Conservation (phyloP, 1,139 yeast genomes). For the Lodderomyces theae region DNA sequence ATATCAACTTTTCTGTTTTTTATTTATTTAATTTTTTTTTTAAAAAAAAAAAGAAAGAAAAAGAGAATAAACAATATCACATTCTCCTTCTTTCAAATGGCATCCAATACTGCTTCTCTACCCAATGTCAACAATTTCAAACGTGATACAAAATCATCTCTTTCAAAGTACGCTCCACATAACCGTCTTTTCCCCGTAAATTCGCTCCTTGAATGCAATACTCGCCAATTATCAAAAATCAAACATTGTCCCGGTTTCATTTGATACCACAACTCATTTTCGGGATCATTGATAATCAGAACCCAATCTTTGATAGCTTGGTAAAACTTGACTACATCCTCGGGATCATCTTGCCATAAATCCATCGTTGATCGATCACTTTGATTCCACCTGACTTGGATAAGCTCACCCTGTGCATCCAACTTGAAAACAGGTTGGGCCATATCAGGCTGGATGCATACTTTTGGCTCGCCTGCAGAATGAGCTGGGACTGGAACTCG, state of each 20-base stretch:
- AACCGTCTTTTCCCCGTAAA: slow-evolving; percentile 69
- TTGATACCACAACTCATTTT: slow-evolving; percentile 56
- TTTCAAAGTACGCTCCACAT: slow-evolving; percentile 73
- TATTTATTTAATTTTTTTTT: not conserved
- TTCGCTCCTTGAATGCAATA: slow-evolving; percentile 68
- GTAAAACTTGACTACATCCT: slow-evolving; percentile 57
- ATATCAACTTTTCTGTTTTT: too few species aligned
- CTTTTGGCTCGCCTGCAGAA: slow-evolving; percentile 71
- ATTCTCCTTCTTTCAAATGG: too few species aligned
- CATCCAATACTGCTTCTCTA: slow-evolving; percentile 45
- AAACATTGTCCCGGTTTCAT: slow-evolving; percentile 67
- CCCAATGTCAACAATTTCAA: slow-evolving; percentile 50
- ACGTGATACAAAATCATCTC: slow-evolving; percentile 66
- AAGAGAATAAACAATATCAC: too few species aligned
- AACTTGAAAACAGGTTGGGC: slow-evolving; percentile 63
- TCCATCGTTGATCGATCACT: slow-evolving; percentile 71
- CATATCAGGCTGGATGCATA: slow-evolving; percentile 62
- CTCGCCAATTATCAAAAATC: slow-evolving; percentile 77
- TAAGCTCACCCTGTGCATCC: slow-evolving; percentile 45
- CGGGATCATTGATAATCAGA: slow-evolving; percentile 46
- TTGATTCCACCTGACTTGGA: slow-evolving; percentile 75
- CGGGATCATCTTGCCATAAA: slow-evolving; percentile 49
- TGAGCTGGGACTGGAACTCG: slow-evolving; percentile 65
- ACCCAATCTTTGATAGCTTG: slow-evolving; percentile 61
- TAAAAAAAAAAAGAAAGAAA: too few species aligned